phyloP scores from a whole-genome alignment of 805 yeast species.

The Starmera quercuum region DNA sequence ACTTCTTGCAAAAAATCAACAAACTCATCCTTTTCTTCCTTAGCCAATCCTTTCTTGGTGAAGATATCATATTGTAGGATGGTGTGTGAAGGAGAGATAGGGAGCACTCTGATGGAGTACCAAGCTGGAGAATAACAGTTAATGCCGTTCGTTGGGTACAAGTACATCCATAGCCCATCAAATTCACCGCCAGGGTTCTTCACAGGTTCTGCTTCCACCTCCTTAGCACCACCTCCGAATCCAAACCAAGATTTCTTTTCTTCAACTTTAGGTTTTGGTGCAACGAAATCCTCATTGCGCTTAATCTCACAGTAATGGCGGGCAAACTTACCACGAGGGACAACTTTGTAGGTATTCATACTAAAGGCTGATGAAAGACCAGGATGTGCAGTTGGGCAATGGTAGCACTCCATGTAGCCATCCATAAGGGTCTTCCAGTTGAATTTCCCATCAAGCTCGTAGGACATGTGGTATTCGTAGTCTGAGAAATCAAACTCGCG shows the following conservation, averaged over 20 bases:
- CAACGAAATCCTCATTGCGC: constrained; percentile 25
- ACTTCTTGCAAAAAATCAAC: constrained; percentile 57
- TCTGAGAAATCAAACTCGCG: constrained; percentile 52
- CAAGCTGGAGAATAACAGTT: constrained; percentile 63
- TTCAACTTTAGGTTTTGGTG: constrained; percentile 20
- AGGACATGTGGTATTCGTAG: constrained; percentile 58
- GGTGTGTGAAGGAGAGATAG: constrained; percentile 45
- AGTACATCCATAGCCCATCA: constrained; percentile 57
- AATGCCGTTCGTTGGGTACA: constrained; percentile 53
- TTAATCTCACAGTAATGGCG: constrained; percentile 54
- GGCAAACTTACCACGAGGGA: constrained; percentile 49
- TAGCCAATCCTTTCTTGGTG: constrained; percentile 50
- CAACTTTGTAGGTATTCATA: constrained; percentile 61
- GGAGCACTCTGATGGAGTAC: constrained; percentile 55
- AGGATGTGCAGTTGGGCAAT: constrained; percentile 63
- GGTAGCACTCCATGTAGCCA: constrained; percentile 63
- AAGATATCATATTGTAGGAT: constrained; percentile 53
- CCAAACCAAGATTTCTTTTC: constrained; percentile 45
- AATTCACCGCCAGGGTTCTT: constrained; percentile 54
- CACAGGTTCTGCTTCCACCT: constrained; percentile 16
- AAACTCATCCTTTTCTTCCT: constrained; percentile 48
- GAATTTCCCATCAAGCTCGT: constrained; percentile 54
- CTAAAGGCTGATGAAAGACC: constrained; percentile 48
- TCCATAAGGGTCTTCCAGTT: constrained; percentile 65
- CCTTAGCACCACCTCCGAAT: constrained; percentile 28